Base-by-base conservation (phyloP, 2,329 filamentous ascomycete genomes). In the Talaromyces sp. region DNA sequence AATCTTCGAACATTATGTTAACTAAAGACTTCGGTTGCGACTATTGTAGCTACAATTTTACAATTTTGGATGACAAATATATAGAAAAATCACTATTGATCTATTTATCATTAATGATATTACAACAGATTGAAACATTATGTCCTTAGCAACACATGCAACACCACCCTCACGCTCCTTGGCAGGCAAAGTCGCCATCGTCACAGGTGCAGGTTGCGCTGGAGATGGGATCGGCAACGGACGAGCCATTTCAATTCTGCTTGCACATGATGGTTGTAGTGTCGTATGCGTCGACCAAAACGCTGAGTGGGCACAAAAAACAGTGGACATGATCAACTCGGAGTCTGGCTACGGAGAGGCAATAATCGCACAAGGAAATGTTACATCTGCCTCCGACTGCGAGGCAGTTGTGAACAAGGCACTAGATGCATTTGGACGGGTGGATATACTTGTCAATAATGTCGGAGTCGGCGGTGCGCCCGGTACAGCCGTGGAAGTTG, bases 361-460 rank as follows among this genome's bases (percentile, higher is more conserved):
- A 8, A 47, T 47, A 50, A 13, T 50, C 27, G 47, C 47, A 16
- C 47, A 27, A 14, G 47, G 22, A 27, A 22, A 50, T 27, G 47
- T 50, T 3, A 50, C 47, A 31, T 50, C 47, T 19, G 47, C 47
- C 22, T 50, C 47, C 16, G 47, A 50, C 11, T 50, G 47, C 2
- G 24, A 50, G 16, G 47, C 47, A 16, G 47, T 31, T 16, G 47
- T 45, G 9, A 45, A 8, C 13, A 39, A 45, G 16, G 37, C 57
- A 4, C 10, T 43, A 14, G 16, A 27, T 60, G 77, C 73, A 1
- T 89, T 84, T 68, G 86, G 86, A 0, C 77, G 84, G 1, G 68
- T 90, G 1, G 86, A 90, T 69, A 86, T 90, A 49, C 76, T 90
- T 0, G 78, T 90, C 41, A 90, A 90, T 70, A 87, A 86, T 64